phyloP scores from a whole-genome alignment of 768 basidiomycete genomes.

The Lactarius trivialis region DNA sequence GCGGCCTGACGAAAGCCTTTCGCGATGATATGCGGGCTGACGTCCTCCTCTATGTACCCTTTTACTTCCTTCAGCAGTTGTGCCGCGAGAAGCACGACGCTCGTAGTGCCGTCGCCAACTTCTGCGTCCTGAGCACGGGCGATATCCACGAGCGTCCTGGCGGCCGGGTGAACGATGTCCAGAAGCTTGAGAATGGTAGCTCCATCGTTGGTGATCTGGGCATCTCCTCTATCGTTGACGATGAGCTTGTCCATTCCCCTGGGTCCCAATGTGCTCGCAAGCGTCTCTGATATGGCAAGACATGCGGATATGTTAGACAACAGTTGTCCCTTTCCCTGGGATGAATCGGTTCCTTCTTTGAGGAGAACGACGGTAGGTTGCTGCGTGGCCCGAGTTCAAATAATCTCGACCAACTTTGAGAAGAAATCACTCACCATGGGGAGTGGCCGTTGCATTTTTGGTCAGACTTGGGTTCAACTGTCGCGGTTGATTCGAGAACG shows the following conservation, averaged over 20 bases:
- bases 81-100: conserved; percentile 88
- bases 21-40: conserved; percentile 96
- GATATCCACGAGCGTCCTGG: conserved; percentile 96
- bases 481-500: not conserved
- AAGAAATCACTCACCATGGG: conserved; percentile 21
- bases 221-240: conserved; percentile 87
- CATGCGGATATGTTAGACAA: conserved; percentile 96
- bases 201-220: conserved; percentile 99
- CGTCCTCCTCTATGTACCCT: conserved; percentile 90
- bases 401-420: conserved; percentile 8
- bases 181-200: conserved; percentile 96
- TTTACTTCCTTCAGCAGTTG: conserved; percentile 92
- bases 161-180: conserved; percentile 97
- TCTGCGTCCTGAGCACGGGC: conserved; percentile 98
- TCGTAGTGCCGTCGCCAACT: conserved; percentile 97
- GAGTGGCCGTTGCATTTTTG: conserved; percentile 73
- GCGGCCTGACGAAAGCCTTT: conserved; percentile 89
- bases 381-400: conserved; percentile 36
- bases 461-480: not conserved
- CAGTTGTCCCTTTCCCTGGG: conserved; percentile 87
- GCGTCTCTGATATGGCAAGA: conserved; percentile 85
- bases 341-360: conserved; percentile 92
- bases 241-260: conserved; percentile 99
- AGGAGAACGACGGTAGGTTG: conserved; percentile 98
- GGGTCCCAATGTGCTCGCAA: conserved; percentile 93